A percentile compares a stretch with the other conserved stretches of the same genome.
phyloP scores from a whole-genome alignment of 306 rosid species.

The Begonia peltatifolia region DNA sequence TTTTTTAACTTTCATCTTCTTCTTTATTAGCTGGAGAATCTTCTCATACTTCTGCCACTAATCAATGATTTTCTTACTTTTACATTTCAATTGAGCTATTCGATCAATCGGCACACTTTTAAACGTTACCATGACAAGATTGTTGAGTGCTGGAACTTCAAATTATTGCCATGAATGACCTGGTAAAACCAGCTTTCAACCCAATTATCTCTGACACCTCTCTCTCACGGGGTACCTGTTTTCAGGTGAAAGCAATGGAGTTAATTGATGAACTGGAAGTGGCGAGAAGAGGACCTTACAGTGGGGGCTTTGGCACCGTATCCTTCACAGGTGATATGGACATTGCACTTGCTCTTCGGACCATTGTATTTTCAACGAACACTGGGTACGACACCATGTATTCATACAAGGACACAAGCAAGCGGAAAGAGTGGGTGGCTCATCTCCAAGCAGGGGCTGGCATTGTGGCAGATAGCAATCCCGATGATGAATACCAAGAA shows the following conservation, averaged over 20 bases:
- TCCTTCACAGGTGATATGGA: constrained; percentile 62
- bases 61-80: no score
- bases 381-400: constrained; percentile 51
- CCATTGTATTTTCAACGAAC: constrained; percentile 57
- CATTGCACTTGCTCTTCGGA: constrained; percentile 68
- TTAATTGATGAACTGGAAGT: constrained; percentile 60
- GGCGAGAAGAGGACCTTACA: constrained; percentile 59
- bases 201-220: no score
- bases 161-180: no score
- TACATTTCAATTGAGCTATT: no score
- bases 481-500: constrained; percentile 59
- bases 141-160: no score
- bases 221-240: not conserved
- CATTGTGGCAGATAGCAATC: constrained; percentile 68
- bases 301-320: constrained; percentile 66
- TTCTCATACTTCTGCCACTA: no score
- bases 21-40: no score
- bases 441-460: constrained; percentile 88
- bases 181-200: no score
- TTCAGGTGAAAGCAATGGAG: constrained; percentile 88
- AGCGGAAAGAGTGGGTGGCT: constrained; percentile 61
- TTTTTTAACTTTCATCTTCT: no score
- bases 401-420: constrained; percentile 34
- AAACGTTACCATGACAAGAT: no score
- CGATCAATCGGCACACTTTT: no score